phyloP scores from a whole-genome alignment of 108 stramenopile species.

The Aurantiochytrium sp. region DNA sequence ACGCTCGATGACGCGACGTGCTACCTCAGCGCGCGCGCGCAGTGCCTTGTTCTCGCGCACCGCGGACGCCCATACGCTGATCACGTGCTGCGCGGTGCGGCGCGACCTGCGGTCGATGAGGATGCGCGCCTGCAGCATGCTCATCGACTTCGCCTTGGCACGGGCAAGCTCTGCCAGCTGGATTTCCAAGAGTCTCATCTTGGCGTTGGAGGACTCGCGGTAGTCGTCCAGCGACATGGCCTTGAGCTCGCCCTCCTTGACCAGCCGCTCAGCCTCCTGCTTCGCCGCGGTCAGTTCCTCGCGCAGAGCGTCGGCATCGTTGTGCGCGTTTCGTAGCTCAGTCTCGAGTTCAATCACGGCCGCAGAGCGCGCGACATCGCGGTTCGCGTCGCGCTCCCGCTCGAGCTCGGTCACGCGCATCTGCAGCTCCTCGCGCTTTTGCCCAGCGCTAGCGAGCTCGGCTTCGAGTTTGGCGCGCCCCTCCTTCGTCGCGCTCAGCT shows the following conservation, averaged over 20 bases:
- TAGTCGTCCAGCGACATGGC: not conserved
- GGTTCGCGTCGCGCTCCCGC: not conserved
- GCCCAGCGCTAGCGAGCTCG: not conserved
- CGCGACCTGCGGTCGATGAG: slow-evolving; percentile 17
- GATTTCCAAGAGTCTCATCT: not conserved
- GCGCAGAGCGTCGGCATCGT: not conserved
- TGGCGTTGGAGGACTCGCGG: not conserved
- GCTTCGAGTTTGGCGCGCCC: not conserved
- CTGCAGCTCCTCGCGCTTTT: not conserved
- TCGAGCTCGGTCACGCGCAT: not conserved
- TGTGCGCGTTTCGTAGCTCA: not conserved
- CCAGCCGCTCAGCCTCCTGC: not conserved
- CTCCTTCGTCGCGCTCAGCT: not conserved
- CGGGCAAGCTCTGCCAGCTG: not conserved
- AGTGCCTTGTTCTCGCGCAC: not conserved
- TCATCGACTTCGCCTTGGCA: not conserved
- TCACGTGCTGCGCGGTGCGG: not conserved
- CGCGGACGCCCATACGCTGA: not conserved
- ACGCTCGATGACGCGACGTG: not conserved
- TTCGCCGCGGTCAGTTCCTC: no score
- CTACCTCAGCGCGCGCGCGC: not conserved
- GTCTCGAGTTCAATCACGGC: not conserved
- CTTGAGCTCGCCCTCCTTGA: not conserved
- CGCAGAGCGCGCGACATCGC: not conserved
- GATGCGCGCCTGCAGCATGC: not conserved